Evolutionary conservation across 768 basidiomycete genomes (phyloP).

Genomic region (Collybiopsis confluens): DNA sequence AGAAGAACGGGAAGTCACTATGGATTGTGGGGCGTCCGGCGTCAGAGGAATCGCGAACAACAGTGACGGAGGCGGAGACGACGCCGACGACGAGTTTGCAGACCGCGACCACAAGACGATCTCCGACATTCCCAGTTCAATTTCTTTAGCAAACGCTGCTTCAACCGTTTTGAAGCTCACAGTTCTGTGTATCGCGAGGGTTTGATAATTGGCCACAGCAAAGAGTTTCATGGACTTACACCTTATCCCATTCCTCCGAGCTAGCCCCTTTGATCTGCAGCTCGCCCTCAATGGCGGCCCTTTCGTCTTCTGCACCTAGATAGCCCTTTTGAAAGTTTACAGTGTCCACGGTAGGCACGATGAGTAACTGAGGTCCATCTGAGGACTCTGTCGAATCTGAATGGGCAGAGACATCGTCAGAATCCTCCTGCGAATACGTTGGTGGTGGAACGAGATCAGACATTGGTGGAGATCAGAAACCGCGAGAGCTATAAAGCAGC

Average conservation of each 20-base stretch:
- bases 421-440: slow-evolving; percentile 52
- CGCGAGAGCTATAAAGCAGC: background rate
- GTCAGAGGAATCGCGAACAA: slow-evolving; percentile 82
- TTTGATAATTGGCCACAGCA: slow-evolving; percentile 8
- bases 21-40: slow-evolving; percentile 77
- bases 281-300: slow-evolving; percentile 82
- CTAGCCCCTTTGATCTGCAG: slow-evolving; percentile 74
- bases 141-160: slow-evolving; percentile 51
- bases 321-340: slow-evolving; percentile 84
- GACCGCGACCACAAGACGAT: slow-evolving; percentile 49
- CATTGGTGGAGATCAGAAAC: slow-evolving; percentile 19
- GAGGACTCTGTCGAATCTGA: slow-evolving; percentile 13
- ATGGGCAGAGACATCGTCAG: slow-evolving; percentile 19
- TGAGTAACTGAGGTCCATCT: slow-evolving; percentile 59
- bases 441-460: slow-evolving; percentile 53
- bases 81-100: slow-evolving; percentile 23
- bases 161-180: slow-evolving; percentile 67
- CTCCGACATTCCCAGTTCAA: slow-evolving; percentile 62
- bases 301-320: slow-evolving; percentile 79
- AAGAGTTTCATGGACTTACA: slow-evolving; percentile 50
- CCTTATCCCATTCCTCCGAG: slow-evolving; percentile 53
- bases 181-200: slow-evolving; percentile 44
- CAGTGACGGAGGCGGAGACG: slow-evolving; percentile 57
- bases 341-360: slow-evolving; percentile 65
- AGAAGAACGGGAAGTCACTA: slow-evolving; percentile 71